Percentiles rank a stretch among this genome's conserved stretches.
These are phyloP conservation scores for Neofusicoccum kwambonambiense DNA, from an alignment of 2,329 filamentous ascomycete genomes.

Conservation along the genomic window DNA sequence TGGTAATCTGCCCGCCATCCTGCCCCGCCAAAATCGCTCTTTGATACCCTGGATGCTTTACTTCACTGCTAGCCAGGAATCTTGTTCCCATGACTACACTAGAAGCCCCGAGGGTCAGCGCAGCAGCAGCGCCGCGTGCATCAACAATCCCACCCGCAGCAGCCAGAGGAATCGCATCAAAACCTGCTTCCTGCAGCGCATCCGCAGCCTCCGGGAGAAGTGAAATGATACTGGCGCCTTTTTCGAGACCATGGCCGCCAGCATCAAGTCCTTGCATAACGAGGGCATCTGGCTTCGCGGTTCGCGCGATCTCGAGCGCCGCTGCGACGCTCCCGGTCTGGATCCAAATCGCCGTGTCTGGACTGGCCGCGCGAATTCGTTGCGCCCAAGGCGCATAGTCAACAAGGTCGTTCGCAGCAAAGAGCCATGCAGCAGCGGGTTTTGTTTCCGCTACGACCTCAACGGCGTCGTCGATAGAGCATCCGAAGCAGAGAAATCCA, in stretches of 20 bases:
- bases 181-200: conserved; percentile 38
- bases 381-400: conserved; percentile 31
- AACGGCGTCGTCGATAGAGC: conserved; percentile 44
- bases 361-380: conserved; percentile 31
- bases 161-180: conserved; percentile 36
- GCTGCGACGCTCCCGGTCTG: conserved; percentile 61
- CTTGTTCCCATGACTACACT: conserved; percentile 63
- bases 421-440: conserved; percentile 65
- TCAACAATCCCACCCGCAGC: conserved; percentile 62
- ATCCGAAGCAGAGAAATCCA: conserved; percentile 60
- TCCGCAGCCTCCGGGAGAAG: conserved; percentile 58
- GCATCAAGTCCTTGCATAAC: conserved; percentile 64
- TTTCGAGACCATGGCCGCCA: conserved; percentile 60
- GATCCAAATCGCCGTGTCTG: conserved; percentile 52
- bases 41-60: conserved; percentile 48
- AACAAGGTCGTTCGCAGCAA: conserved; percentile 53
- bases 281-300: conserved; percentile 55
- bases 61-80: conserved; percentile 56
- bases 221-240: conserved; percentile 54
- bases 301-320: conserved; percentile 48
- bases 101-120: conserved; percentile 51
- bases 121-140: conserved; percentile 55
- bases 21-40: conserved; percentile 44
- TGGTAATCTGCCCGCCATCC: conserved; percentile 54
- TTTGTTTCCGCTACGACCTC: conserved; percentile 53